Base-by-base conservation (phyloP, 257 asterid species). In the Rhazya stricta region DNA sequence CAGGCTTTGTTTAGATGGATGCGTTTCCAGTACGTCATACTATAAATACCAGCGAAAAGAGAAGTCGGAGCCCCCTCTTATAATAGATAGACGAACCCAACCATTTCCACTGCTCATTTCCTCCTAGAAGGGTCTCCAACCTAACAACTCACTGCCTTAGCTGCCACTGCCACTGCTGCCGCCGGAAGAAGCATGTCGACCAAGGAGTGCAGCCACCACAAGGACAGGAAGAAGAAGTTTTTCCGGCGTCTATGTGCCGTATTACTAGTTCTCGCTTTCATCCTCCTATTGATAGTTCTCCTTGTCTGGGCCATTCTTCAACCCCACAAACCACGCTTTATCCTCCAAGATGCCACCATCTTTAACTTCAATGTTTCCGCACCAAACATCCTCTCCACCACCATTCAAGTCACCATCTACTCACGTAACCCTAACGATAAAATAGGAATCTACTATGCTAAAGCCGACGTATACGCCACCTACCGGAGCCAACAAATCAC, bases 261-360 rank as follows among this genome's bases (percentile, higher is more conserved):
- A 0, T 25, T 87, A 1, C 84, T 89, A 1, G 41, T 88, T 81
- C 1, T 85, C 72, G 1, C 0, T 78, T 85, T 94, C 91, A 54
- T 92, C 72, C 1, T 85, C 80, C 90, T 92, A 5, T 1, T 92
- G 11, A 5, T 79, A 3, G 5, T 91, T 85, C 96, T 95, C 76
- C 18, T 92, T 25, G 53, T 80, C 0, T 92, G 98, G 98, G 97
- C 97, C 37, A 46, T 88, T 4, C 91, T 95, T 34, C 96, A 91
- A 70, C 99, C 99, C 29, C 84, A 78, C 25, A 92, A 89, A 56
- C 98, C 99, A 27, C 85, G 91, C 6, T 95, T 95, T 81, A 73
- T 69, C 75, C 96, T 95, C 88, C 94, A 95, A 67, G 99, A 95
- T 88, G 97, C 97, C 77, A 95, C 99, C 79, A 84, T 95, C 86